Evolutionary conservation across 306 rosid genomes (phyloP), one percentile per base, ranked within the genome.

Genomic region (Cicer pinnatifidum): DNA sequence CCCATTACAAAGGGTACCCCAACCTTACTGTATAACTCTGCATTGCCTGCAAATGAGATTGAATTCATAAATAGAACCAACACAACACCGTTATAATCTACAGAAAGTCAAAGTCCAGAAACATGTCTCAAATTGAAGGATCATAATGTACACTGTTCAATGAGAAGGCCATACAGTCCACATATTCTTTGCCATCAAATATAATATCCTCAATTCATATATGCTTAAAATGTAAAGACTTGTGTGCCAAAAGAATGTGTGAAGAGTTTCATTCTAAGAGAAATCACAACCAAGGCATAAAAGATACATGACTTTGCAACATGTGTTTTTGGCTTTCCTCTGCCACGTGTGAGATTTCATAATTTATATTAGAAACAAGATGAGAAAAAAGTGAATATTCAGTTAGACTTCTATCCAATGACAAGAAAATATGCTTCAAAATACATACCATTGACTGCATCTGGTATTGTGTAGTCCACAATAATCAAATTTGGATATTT

Each of bases 1-100:
- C 97, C 96, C 89, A 94, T 94, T 87, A 94, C 99, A 53, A 91
- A 91, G 68, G 97, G 97, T 50, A 91, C 96, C 48, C 97, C 97
- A 41, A 91, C 85, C 75, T 83, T 88, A 84, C 89, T 63, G 76
- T 91, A 94, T 17, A 91, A 86, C 78, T 84, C 96, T 73, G 96
- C 97, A 80, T 94, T 94, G 77, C 71, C 99, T 91, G 79, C 73
- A 85, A 23, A 75, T 11, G 45, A 78, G 39, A 54, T 56, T 8
- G 46, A 38, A 46, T 39, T 61, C 43, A 51, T 47, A 57, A 52
- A 17, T 43, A 68, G 12, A 17, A 56, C 1, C 16, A 7, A 70
- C 11, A 44, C 16, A 7, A 66, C 11, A 38, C 19, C 17, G 58
- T 13, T 67, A 40, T n/a, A 57, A 12, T 74, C 33, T 57, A 53